Percentiles rank a stretch among this genome's conserved stretches.
phyloP scores from a whole-genome alignment of 257 asterid species.

The Ajuga chamaepitys region DNA sequence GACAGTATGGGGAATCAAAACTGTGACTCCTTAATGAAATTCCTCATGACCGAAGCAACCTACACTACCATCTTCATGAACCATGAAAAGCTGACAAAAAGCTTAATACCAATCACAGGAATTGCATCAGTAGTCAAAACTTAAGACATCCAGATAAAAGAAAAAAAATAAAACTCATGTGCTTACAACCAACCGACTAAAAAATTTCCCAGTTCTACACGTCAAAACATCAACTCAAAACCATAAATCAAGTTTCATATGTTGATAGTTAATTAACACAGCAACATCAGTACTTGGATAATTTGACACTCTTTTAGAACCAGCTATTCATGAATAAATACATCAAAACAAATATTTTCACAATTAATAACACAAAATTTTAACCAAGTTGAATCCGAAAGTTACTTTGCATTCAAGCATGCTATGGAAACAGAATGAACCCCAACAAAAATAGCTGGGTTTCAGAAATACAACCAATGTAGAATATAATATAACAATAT shows the following conservation, averaged over 20 bases:
- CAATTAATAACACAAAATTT: neutral
- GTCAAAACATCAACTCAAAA: neutral
- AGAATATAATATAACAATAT: neutral
- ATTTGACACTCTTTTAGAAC: neutral
- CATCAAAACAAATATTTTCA: neutral
- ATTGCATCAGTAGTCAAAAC: neutral
- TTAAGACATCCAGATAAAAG: too few relatives aligned
- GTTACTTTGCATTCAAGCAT: neutral
- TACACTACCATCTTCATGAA: conserved; percentile 1
- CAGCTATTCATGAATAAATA: neutral
- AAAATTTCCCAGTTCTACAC: neutral
- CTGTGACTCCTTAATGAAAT: neutral
- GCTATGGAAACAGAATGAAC: neutral
- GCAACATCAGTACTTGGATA: neutral
- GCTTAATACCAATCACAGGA: neutral
- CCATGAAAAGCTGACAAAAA: neutral
- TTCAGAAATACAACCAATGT: neutral
- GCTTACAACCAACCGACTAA: too few relatives aligned
- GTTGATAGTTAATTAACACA: neutral
- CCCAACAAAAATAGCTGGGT: neutral
- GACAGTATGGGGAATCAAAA: neutral
- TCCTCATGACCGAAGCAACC: neutral
- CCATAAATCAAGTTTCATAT: neutral
- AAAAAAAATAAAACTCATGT: too few relatives aligned
- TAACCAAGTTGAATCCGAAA: neutral